A percentile compares a stretch with the other conserved stretches of the same genome.
These are phyloP conservation scores for Lolium perenne DNA, from an alignment of 176 grass and related monocot genomes.

Conservation along the genomic window DNA sequence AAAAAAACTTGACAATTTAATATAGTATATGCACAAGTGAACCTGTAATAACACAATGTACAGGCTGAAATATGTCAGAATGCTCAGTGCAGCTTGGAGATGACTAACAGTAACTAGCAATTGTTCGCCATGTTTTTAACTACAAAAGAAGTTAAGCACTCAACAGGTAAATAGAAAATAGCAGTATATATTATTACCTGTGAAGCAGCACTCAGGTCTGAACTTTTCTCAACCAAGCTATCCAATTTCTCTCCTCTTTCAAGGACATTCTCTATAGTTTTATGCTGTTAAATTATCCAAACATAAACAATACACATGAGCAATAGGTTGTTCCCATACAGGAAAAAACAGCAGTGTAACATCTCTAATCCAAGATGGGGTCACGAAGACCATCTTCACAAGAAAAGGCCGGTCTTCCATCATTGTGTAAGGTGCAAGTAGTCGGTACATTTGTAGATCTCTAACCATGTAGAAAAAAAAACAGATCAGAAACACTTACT, in stretches of 20 bases:
- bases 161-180: conserved; percentile 19
- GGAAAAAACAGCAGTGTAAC: not conserved
- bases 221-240: conserved; percentile 99
- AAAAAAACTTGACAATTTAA: not conserved
- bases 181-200: conserved; percentile 64
- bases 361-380: not conserved
- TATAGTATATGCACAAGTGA: not conserved
- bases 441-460: not conserved
- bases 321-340: conserved; percentile 16
- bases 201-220: conserved; percentile 93
- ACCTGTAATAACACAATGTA: not conserved
- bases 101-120: conserved; percentile 8
- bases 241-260: conserved; percentile 91
- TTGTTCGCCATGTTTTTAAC: conserved; percentile 1
- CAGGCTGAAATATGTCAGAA: not conserved
- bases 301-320: conserved; percentile 18
- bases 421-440: not conserved
- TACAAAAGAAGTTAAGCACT: not conserved
- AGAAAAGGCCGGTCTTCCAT: not conserved
- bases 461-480: not conserved
- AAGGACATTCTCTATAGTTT: conserved; percentile 97
- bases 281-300: conserved; percentile 76
- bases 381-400: not conserved
- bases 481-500: conserved; percentile 54
- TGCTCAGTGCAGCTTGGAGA: not conserved